A percentile compares a stretch with the other conserved stretches of the same genome.
phyloP scores from a whole-genome alignment of 2,329 filamentous ascomycete genomes.

The Ceratocystis variospora region DNA sequence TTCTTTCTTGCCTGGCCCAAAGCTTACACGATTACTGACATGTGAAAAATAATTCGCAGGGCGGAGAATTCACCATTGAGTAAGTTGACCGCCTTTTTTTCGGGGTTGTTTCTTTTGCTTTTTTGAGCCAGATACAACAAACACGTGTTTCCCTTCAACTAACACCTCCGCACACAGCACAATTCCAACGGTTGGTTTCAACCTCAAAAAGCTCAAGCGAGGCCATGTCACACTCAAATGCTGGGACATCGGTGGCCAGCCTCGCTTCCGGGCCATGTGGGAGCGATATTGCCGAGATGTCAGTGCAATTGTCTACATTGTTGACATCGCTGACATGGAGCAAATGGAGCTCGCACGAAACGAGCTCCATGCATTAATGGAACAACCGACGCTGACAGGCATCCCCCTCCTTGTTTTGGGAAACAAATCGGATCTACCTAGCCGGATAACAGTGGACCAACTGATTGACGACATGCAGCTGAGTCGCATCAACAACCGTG shows the following conservation, averaged over 20 bases:
- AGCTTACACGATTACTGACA: background rate
- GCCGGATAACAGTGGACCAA: slow-evolving; percentile 85
- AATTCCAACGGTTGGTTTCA: slow-evolving; percentile 96
- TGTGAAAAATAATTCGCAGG: slow-evolving; percentile 38
- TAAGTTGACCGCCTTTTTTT: slow-evolving; percentile 41
- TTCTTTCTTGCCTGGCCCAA: background rate
- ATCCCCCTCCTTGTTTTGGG: slow-evolving; percentile 90
- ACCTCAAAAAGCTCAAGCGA: slow-evolving; percentile 96
- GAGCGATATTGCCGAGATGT: slow-evolving; percentile 96
- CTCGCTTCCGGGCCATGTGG: slow-evolving; percentile 97
- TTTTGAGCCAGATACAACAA: background rate
- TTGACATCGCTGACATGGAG: slow-evolving; percentile 79
- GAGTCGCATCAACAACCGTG: slow-evolving; percentile 75
- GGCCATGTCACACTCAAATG: slow-evolving; percentile 98
- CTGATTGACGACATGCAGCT: slow-evolving; percentile 86
- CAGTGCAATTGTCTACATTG: slow-evolving; percentile 96
- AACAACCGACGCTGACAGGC: slow-evolving; percentile 68
- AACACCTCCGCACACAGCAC: slow-evolving; percentile 46
- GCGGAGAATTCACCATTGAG: slow-evolving; percentile 97
- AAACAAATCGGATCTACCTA: slow-evolving; percentile 92
- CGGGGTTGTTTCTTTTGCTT: background rate
- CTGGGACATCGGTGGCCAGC: slow-evolving; percentile 96
- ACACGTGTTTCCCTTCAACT: background rate
- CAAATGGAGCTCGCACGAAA: slow-evolving; percentile 76
- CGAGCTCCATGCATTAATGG: slow-evolving; percentile 79